Percentiles rank a stretch among this genome's conserved stretches.
phyloP scores from a whole-genome alignment of 148 eudicot species.

The Chenopodium formosanum region DNA sequence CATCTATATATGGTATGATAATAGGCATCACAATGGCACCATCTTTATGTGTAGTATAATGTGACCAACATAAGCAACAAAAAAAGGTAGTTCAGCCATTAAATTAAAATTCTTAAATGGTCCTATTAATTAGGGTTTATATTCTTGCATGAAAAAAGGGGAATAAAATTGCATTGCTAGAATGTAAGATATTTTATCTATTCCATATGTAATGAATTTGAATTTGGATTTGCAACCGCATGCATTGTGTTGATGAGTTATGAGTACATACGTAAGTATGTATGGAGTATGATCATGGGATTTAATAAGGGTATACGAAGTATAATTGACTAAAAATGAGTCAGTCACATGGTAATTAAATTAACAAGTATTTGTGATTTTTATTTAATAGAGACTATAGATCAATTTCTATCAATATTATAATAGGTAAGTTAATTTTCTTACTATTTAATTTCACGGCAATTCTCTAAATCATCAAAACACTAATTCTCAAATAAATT shows the following conservation, averaged over 20 bases:
- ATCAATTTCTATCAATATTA: no score
- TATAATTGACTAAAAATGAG: no score
- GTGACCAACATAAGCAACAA: not conserved
- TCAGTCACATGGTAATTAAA: no score
- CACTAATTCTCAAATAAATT: no score
- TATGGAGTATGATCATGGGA: no score
- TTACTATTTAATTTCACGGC: no score
- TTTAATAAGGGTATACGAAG: no score
- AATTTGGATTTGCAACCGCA: not conserved
- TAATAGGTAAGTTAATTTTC: no score
- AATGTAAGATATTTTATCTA: not conserved
- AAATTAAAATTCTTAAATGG: not conserved
- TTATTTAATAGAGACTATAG: no score
- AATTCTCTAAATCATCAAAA: no score
- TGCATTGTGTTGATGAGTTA: not conserved
- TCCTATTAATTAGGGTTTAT: not conserved
- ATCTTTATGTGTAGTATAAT: not conserved
- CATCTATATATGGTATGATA: not conserved
- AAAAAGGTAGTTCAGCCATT: not conserved
- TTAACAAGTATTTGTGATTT: no score
- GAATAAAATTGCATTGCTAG: not conserved
- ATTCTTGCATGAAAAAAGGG: constrained; percentile 1
- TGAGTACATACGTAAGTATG: no score
- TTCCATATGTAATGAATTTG: not conserved
- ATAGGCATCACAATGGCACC: not conserved